These are phyloP conservation scores for Rosa lucieae DNA, from an alignment of 306 rosid genomes.

Conservation along the genomic window DNA sequence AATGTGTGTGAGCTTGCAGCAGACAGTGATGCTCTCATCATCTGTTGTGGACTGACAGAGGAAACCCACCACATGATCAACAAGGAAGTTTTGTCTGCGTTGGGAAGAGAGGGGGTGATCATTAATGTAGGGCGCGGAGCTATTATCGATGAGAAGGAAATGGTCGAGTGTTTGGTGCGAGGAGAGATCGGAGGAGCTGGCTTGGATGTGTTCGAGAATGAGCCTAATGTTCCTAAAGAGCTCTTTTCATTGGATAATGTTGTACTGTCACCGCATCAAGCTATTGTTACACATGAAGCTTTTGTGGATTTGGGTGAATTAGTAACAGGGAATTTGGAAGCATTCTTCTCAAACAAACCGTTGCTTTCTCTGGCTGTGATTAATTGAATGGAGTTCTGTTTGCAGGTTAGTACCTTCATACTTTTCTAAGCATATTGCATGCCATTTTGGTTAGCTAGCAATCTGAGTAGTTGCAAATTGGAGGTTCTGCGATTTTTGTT, in stretches of 20 bases:
- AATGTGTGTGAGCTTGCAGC: too few species aligned
- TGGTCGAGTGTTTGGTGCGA: conserved; percentile 33
- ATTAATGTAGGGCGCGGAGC: conserved; percentile 50
- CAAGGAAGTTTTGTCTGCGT: conserved; percentile 39
- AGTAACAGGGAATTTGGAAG: conserved; percentile 14
- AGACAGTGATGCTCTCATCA: conserved; percentile 20
- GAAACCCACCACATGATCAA: conserved; percentile 43
- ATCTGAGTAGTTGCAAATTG: neutral
- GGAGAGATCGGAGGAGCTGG: neutral
- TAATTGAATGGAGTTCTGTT: neutral
- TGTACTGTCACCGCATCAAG: conserved; percentile 23
- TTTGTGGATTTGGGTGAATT: neutral
- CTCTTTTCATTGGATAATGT: conserved; percentile 12
- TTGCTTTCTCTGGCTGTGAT: neutral
- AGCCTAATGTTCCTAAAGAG: conserved; percentile 14
- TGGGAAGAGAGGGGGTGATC: conserved; percentile 44
- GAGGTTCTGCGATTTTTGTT: neutral
- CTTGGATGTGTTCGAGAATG: neutral
- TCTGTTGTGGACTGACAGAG: conserved; percentile 47
- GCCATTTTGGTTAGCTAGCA: neutral
- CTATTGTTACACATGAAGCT: conserved; percentile 4
- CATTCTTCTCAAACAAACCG: conserved; percentile 31
- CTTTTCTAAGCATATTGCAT: neutral
- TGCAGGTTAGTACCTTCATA: neutral
- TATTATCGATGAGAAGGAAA: neutral